phyloP scores from a whole-genome alignment of 2,329 filamentous ascomycete species.

The Ambrosiella beaveri region DNA sequence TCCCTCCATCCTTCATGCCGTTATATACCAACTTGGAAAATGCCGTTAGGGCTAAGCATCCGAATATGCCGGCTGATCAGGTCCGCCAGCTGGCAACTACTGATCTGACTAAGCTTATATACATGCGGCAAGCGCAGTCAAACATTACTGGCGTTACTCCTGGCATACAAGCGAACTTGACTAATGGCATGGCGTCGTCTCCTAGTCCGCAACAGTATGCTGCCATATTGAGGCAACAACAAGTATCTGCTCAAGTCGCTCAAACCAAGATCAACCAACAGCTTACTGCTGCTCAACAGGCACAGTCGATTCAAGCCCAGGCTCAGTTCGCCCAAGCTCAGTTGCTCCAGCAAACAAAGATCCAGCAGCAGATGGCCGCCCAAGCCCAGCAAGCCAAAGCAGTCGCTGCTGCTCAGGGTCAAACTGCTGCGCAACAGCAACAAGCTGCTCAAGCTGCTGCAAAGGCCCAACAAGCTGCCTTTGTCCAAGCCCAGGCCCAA shows the following conservation, averaged over 20 bases:
- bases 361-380: conserved; percentile 4
- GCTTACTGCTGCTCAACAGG: conserved; percentile 15
- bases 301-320: conserved; percentile 4
- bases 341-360: conserved; percentile 18
- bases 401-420: conserved; percentile 18
- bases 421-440: conserved; percentile 9
- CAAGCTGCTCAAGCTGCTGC: conserved; percentile 17
- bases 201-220: conserved; percentile 42
- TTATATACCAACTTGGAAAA: conserved; percentile 31
- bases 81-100: conserved; percentile 34
- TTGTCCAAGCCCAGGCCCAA: conserved; percentile 7
- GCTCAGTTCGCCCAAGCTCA: conserved; percentile 28
- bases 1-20: conserved; percentile 8
- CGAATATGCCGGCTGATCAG: conserved; percentile 31
- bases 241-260: conserved; percentile 5
- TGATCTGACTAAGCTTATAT: conserved; percentile 29
- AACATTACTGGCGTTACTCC: conserved; percentile 40
- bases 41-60: conserved; percentile 34
- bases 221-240: conserved; percentile 40
- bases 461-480: conserved; percentile 14
- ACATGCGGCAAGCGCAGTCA: conserved; percentile 30
- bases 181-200: conserved; percentile 30
- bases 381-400: conserved; percentile 15
- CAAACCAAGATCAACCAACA: conserved; percentile 19
- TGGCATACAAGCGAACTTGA: conserved; percentile 29